phyloP scores from a whole-genome alignment of 805 yeast species.

The Spencermartinsiella europaea region DNA sequence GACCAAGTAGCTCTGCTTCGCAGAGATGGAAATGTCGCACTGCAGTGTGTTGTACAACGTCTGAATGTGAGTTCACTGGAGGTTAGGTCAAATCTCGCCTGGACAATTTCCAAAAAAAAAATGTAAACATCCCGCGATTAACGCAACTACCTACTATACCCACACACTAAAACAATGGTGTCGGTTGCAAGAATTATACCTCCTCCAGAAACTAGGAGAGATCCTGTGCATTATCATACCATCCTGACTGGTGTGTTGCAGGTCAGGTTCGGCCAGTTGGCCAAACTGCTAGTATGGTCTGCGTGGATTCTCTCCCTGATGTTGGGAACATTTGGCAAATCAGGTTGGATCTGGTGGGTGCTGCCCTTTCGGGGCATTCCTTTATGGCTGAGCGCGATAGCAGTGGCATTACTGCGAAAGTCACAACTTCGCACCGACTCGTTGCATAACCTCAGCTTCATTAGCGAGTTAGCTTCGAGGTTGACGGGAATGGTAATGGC shows the following conservation, averaged over 20 bases:
- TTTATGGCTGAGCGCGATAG: slow-evolving; percentile 6
- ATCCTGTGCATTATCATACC: slow-evolving; percentile 10
- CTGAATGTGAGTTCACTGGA: too few species aligned
- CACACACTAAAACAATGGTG: slow-evolving; percentile 8
- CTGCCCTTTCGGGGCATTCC: slow-evolving; percentile 14
- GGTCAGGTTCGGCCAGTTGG: slow-evolving; percentile 6
- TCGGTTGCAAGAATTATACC: slow-evolving; percentile 16
- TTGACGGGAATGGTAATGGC: slow-evolving; percentile 2
- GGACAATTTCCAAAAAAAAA: too few species aligned
- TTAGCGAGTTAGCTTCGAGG: slow-evolving; percentile 2
- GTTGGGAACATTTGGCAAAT: background rate
- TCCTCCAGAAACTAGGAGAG: slow-evolving; percentile 5
- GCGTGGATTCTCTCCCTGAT: slow-evolving; percentile 4
- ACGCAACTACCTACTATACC: too few species aligned
- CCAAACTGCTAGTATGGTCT: background rate
- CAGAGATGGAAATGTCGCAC: too few species aligned
- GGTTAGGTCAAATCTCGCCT: too few species aligned
- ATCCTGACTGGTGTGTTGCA: slow-evolving; percentile 2
- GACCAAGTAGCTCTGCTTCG: too few species aligned
- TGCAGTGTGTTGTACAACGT: too few species aligned
- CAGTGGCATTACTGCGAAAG: slow-evolving; percentile 17
- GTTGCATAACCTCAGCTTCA: slow-evolving; percentile 10
- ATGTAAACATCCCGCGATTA: too few species aligned
- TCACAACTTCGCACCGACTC: slow-evolving; percentile 10
- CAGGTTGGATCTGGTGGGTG: slow-evolving; percentile 18